Conservation (phyloP, 331 rosid species). For the Prunus yedoensis region DNA sequence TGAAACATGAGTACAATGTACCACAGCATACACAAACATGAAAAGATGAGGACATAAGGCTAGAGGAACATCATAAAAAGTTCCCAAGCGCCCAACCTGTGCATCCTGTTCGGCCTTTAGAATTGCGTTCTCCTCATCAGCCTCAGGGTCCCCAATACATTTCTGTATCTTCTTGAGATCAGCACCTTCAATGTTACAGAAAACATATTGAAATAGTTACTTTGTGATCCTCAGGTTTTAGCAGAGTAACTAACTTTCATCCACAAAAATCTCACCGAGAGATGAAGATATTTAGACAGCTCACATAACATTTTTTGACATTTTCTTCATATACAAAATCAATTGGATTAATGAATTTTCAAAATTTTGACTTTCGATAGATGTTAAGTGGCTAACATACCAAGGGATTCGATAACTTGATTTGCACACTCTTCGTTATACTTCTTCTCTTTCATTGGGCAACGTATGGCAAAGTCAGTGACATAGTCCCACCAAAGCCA, state of each 20-base stretch:
- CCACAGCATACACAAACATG: conserved; percentile 2
- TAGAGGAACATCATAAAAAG: background rate
- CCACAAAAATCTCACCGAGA: conserved; percentile 3
- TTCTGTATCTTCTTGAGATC: conserved; percentile 72
- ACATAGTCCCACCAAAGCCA: conserved; percentile 99
- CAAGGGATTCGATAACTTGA: conserved; percentile 79
- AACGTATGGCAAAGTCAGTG: conserved; percentile 92
- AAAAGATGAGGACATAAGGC: conserved; percentile 9
- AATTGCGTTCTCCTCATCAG: conserved; percentile 67
- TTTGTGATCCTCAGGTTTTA: background rate
- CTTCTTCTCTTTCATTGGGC: conserved; percentile 81
- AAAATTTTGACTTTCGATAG: conserved; percentile 12
- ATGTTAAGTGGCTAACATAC: conserved; percentile 44
- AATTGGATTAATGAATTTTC: background rate
- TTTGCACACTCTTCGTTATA: conserved; percentile 77
- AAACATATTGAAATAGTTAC: conserved; percentile 8
- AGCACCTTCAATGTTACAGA: conserved; percentile 43
- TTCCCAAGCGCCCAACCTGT: conserved; percentile 53
- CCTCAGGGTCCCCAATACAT: conserved; percentile 77
- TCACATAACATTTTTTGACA: background rate
- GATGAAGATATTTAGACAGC: conserved; percentile 1
- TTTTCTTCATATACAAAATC: background rate
- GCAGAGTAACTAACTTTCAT: conserved; percentile 4
- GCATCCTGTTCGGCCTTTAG: conserved; percentile 89
- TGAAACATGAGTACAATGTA: conserved; percentile 20